phyloP scores from a whole-genome alignment of 768 basidiomycete genomes.

The Trametes maxima region DNA sequence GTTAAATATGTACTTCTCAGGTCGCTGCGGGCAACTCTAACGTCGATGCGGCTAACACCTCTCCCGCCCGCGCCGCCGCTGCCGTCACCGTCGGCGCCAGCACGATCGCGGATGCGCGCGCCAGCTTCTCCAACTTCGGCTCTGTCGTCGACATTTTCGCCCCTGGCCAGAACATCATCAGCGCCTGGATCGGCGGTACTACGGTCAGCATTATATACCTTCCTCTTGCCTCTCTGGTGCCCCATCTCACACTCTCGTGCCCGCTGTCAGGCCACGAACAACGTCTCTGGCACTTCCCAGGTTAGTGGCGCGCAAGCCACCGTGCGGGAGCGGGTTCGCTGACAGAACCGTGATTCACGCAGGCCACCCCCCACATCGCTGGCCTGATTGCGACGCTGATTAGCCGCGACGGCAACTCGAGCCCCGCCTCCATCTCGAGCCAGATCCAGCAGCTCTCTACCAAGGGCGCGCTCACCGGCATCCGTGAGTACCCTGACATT shows the following conservation, averaged over 20 bases:
- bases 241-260: background rate
- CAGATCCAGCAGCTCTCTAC: slow-evolving; percentile 33
- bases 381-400: slow-evolving; percentile 45
- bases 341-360: slow-evolving; percentile 28
- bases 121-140: slow-evolving; percentile 46
- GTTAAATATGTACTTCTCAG: background rate
- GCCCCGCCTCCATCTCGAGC: slow-evolving; percentile 35
- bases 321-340: background rate
- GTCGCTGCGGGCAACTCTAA: slow-evolving; percentile 41
- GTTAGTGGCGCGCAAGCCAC: background rate
- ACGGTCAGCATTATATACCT: background rate
- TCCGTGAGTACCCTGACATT: slow-evolving; percentile 21
- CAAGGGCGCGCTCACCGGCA: slow-evolving; percentile 34
- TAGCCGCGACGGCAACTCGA: slow-evolving; percentile 33
- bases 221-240: background rate
- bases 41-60: slow-evolving; percentile 43
- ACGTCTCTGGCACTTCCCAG: slow-evolving; percentile 27
- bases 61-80: slow-evolving; percentile 39
- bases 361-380: slow-evolving; percentile 45
- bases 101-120: slow-evolving; percentile 38
- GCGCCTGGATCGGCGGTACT: slow-evolving; percentile 16
- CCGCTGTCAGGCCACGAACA: slow-evolving; percentile 6
- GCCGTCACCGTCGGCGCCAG: slow-evolving; percentile 45
- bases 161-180: slow-evolving; percentile 34
- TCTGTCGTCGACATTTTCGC: slow-evolving; percentile 46